phyloP scores from a whole-genome alignment of 257 asterid species.

The Cinchona pubescens region DNA sequence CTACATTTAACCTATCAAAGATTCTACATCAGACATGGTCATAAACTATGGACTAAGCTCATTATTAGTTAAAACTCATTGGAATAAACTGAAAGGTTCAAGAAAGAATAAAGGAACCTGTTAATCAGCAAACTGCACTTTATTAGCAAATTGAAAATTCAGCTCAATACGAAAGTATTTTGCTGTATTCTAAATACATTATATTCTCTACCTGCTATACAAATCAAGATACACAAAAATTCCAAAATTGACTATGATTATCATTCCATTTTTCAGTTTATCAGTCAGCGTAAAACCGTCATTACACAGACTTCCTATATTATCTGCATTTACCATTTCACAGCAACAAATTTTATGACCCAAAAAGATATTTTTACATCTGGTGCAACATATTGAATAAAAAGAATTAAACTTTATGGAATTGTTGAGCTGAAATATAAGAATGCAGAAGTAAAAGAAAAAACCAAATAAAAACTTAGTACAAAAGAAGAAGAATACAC shows the following conservation, averaged over 20 bases:
- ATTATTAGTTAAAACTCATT: not conserved
- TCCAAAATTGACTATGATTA: not conserved
- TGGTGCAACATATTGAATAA: not conserved
- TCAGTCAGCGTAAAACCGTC: not conserved
- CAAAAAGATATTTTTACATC: not conserved
- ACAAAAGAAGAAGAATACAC: constrained; percentile 14
- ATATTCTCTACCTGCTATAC: not conserved
- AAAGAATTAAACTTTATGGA: not conserved
- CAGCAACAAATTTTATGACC: not conserved
- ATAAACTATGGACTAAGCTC: too few species aligned
- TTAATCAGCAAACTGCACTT: not conserved
- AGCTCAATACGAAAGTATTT: not conserved
- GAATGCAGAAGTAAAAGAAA: not conserved
- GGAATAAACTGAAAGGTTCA: not conserved
- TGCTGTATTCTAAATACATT: not conserved
- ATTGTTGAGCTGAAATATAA: not conserved
- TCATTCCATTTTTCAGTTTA: not conserved
- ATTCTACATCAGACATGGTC: too few species aligned
- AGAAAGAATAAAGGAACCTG: not conserved
- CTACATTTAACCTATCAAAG: too few species aligned
- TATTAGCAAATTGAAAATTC: too few species aligned
- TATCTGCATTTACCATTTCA: not conserved
- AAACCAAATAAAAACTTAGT: too few species aligned
- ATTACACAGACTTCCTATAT: not conserved
- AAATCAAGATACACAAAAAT: not conserved